These are phyloP conservation scores for Eremomyces bilateralis DNA, from an alignment of 495 filamentous ascomycete genomes.

Conservation along the genomic window DNA sequence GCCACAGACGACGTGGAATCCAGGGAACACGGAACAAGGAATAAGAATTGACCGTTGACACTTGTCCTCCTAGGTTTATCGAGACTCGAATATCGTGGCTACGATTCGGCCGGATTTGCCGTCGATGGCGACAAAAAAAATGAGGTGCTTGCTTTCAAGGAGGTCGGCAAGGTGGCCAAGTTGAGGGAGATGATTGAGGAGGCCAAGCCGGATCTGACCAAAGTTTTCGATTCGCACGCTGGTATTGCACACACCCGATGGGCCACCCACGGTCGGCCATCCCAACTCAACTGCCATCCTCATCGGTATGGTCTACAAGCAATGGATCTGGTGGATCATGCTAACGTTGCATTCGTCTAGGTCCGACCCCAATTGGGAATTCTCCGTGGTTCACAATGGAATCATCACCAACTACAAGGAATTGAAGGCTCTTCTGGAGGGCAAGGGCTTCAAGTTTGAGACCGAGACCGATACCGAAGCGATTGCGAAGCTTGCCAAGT, in stretches of 20 bases:
- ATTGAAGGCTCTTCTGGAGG: constrained; percentile 73
- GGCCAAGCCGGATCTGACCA: constrained; percentile 59
- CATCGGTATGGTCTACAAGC: constrained; percentile 46
- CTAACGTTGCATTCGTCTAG: constrained; percentile 12
- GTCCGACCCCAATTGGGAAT: constrained; percentile 79
- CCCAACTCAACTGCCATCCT: constrained; percentile 88
- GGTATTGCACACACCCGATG: constrained; percentile 97
- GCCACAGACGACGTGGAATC: too few relatives aligned
- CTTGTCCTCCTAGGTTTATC: constrained; percentile 36
- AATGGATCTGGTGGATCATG: background rate
- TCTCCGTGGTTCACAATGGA: constrained; percentile 94
- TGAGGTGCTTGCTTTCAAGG: constrained; percentile 92
- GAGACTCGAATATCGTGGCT: constrained; percentile 85
- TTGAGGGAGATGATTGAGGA: constrained; percentile 80
- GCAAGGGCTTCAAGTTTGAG: constrained; percentile 95
- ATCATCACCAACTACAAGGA: constrained; percentile 99
- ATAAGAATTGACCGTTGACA: constrained; percentile 5
- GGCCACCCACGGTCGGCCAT: constrained; percentile 92
- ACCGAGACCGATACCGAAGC: constrained; percentile 98
- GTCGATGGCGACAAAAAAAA: constrained; percentile 98
- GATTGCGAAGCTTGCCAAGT: constrained; percentile 96
- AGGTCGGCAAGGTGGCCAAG: constrained; percentile 96
- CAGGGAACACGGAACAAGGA: too few relatives aligned
- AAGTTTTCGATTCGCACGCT: constrained; percentile 89
- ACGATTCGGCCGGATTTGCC: constrained; percentile 90